Conservation (phyloP, 176 grass and related monocot genomes). For the Areca catechu region DNA sequence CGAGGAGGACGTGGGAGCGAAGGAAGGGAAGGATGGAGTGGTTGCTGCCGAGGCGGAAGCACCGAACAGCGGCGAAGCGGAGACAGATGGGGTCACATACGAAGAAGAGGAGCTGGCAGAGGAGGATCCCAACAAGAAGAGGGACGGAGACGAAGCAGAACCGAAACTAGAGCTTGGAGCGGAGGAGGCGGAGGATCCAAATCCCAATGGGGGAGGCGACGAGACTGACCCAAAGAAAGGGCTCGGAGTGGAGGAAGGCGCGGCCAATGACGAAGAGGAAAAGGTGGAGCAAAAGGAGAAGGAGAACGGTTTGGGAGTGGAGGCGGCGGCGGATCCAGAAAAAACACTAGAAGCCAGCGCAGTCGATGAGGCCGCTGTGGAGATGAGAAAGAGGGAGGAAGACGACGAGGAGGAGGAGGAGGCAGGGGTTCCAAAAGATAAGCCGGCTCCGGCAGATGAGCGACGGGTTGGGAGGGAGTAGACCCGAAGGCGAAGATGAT, state of each 20-base stretch:
- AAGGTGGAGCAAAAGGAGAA: slow-evolving; percentile 18
- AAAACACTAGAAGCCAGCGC: background rate
- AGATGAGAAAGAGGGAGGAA: background rate
- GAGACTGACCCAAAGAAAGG: slow-evolving; percentile 14
- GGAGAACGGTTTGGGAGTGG: slow-evolving; percentile 10
- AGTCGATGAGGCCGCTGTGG: background rate
- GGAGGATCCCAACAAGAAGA: slow-evolving; percentile 36
- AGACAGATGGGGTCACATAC: background rate
- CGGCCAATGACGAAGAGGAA: slow-evolving; percentile 27
- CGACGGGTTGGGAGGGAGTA: slow-evolving; percentile 20
- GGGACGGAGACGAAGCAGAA: slow-evolving; percentile 2
- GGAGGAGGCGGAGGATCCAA: slow-evolving; percentile 19
- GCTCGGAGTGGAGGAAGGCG: slow-evolving; percentile 33
- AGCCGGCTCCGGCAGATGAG: slow-evolving; percentile 18
- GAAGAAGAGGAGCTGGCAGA: slow-evolving; percentile 3
- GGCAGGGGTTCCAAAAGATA: slow-evolving; percentile 27
- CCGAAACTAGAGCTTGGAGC: slow-evolving; percentile 5
- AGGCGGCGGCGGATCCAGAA: background rate
- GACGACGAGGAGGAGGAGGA: slow-evolving; percentile 1
- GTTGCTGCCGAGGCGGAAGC: slow-evolving; percentile 13
- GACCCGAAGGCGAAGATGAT: slow-evolving; percentile 14
- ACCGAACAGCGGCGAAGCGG: slow-evolving; percentile 7
- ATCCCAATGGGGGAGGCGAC: background rate
- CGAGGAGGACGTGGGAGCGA: slow-evolving; percentile 7
- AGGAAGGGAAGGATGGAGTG: slow-evolving; percentile 26